Conservation (phyloP, 148 eudicot genomes). For the Silene uniflora region DNA sequence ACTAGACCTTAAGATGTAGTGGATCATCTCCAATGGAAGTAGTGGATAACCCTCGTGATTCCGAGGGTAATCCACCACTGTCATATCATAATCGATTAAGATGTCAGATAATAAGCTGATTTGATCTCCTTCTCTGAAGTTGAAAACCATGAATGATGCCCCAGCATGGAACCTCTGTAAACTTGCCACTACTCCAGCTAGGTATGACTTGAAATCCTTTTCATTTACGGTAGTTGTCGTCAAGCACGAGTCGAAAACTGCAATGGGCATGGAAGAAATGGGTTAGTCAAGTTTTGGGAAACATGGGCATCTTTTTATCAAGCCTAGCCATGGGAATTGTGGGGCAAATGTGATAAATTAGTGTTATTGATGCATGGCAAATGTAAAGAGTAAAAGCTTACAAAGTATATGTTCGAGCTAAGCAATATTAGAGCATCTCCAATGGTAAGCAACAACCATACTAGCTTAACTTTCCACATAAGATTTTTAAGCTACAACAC, state of each 20-base stretch:
- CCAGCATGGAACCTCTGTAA: conserved; percentile 46
- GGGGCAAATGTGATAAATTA: background rate
- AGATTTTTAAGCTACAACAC: no score
- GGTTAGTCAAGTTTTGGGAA: background rate
- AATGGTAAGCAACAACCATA: no score
- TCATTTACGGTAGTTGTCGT: conserved; percentile 39
- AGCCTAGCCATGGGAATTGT: background rate
- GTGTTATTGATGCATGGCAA: background rate
- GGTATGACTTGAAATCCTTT: conserved; percentile 40
- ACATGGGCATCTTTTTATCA: background rate
- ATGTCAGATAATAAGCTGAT: conserved; percentile 48
- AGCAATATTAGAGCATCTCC: no score
- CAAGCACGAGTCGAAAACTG: conserved; percentile 71
- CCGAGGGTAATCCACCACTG: conserved; percentile 63
- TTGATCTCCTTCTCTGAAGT: conserved; percentile 43
- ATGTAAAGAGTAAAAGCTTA: background rate
- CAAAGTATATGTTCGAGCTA: background rate
- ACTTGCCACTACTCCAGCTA: conserved; percentile 37
- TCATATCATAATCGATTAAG: conserved; percentile 50
- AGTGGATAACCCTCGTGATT: conserved; percentile 50
- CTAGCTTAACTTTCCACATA: no score
- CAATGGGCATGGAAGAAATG: background rate
- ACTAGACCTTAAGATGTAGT: conserved; percentile 51
- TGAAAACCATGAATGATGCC: conserved; percentile 68
- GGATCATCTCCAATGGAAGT: conserved; percentile 54